Percentiles rank a stretch among this genome's conserved stretches.
Conservation (phyloP, 2,329 filamentous ascomycete genomes). For the Hortaea werneckii region DNA sequence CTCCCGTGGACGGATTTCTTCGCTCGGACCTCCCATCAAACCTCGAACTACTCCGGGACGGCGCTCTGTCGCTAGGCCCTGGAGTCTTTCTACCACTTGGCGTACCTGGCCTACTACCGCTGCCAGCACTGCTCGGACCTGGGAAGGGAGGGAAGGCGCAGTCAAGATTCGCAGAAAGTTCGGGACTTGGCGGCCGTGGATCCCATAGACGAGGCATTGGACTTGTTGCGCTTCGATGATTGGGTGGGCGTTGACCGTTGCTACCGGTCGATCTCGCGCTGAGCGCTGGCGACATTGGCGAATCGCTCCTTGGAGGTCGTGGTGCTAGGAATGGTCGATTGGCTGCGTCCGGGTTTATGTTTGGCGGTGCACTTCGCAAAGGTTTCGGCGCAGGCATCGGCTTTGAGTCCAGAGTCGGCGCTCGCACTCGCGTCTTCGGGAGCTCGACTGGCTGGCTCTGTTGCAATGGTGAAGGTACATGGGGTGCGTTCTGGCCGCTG, state of each 20-base stretch:
- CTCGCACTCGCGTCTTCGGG: conserved; percentile 5
- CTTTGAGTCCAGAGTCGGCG: conserved; percentile 7
- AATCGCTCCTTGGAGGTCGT: conserved; percentile 44
- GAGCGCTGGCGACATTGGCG: conserved; percentile 31
- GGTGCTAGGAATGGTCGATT: conserved; percentile 22
- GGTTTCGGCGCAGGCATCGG: conserved; percentile 23
- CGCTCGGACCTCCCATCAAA: conserved; percentile 25
- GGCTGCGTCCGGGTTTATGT: conserved; percentile 22
- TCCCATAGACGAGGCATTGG: conserved; percentile 23
- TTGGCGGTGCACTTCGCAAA: conserved; percentile 13
- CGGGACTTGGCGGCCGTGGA: conserved; percentile 29
- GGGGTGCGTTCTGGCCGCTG: conserved; percentile 5
- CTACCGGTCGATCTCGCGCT: conserved; percentile 17
- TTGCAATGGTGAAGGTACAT: conserved; percentile 9
- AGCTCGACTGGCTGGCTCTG: conserved; percentile 2
- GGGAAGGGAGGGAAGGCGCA: conserved; percentile 47
- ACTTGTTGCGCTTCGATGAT: conserved; percentile 19
- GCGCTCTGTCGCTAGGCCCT: conserved; percentile 14
- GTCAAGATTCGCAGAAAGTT: conserved; percentile 36
- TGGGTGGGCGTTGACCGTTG: conserved; percentile 12
- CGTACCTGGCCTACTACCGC: conserved; percentile 10
- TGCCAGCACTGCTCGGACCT: conserved; percentile 13
- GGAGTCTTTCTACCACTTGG: conserved; percentile 17
- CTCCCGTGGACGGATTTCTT: conserved; percentile 38
- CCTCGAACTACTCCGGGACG: conserved; percentile 15